Evolutionary conservation across 768 basidiomycete species (phyloP).

Genomic region (Lentinula sp.): DNA sequence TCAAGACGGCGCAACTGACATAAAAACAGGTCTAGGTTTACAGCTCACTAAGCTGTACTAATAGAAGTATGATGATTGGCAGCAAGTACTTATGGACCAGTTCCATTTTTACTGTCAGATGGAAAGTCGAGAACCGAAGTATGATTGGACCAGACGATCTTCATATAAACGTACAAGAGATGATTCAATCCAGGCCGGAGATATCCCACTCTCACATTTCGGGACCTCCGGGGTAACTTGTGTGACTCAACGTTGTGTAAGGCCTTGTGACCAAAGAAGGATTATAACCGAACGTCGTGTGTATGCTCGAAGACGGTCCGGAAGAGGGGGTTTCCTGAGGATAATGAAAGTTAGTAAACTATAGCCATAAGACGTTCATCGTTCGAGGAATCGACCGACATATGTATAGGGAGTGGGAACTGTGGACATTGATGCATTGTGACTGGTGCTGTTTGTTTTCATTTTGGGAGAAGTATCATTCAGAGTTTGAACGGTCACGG

Average conservation of each 20-base stretch:
- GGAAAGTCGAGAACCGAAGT: background rate
- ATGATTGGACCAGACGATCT: background rate
- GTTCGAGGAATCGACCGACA: background rate
- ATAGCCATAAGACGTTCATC: background rate
- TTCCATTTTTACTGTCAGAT: background rate
- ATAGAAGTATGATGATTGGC: background rate
- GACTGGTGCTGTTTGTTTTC: background rate
- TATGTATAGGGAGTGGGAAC: conserved; percentile 11
- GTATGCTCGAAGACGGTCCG: conserved; percentile 11
- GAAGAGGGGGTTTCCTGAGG: conserved; percentile 11
- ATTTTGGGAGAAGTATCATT: background rate
- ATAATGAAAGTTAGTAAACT: background rate
- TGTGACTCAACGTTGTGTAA: background rate
- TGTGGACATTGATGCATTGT: background rate
- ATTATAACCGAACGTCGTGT: conserved; percentile 11
- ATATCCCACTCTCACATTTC: background rate
- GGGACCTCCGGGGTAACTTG: background rate
- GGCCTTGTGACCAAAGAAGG: background rate
- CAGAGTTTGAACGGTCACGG: background rate
- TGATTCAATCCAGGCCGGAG: background rate
- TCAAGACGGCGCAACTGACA: background rate
- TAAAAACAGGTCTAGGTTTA: background rate
- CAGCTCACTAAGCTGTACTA: background rate
- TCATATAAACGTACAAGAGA: background rate
- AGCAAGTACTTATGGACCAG: background rate